Base-by-base conservation (phyloP, 2,329 filamentous ascomycete genomes). In the Exophiala calicioides region DNA sequence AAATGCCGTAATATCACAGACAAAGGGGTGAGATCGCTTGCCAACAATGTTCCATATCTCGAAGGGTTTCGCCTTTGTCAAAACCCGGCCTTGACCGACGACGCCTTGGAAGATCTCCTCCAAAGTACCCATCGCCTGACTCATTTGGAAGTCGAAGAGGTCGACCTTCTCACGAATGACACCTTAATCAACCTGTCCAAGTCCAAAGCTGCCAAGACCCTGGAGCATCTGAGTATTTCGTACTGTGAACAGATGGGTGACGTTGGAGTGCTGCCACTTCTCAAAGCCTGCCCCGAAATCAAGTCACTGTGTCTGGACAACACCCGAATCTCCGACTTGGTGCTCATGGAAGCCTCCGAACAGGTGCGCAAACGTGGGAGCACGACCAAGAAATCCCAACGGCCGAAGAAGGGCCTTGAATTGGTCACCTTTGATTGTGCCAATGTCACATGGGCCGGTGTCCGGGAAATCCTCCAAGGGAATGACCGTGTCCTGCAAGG, bases 351-450 rank as follows among this genome's bases (percentile, higher is more conserved):
- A 72, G 89, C 90, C 2, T 88, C 90, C 6, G 74, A 80, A n/a
- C 86, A 88, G 72, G 80, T 95, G 12, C 81, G 84, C 45, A 74
- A 75, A 41, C 85, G 89, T 31, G 79, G 74, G 21, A 76, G 75
- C 52, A 66, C 70, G n/a, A 67, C 68, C 7, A 63, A 66, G 39
- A 62, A 65, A 20, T 58, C 64, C 39, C 59, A 66, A 4, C 57
- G 66, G 3, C 82, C 84, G 2, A 67, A 68, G 27, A 65, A 86
- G 12, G 86, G 87, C 5, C 74, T 97, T 2, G 80, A 80, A 32
- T 72, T 97, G 55, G 85, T 90, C 1, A 84, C 91, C 5, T 98
- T 93, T 64, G 93, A 98, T 69, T 97, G 91, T 65, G 81, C 85
- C 56, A 88, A 91, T 59, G 82, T 97, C 3, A 95, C 89, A 1